Conservation (phyloP, 2,329 filamentous ascomycete species). For the Alternaria longipes region DNA sequence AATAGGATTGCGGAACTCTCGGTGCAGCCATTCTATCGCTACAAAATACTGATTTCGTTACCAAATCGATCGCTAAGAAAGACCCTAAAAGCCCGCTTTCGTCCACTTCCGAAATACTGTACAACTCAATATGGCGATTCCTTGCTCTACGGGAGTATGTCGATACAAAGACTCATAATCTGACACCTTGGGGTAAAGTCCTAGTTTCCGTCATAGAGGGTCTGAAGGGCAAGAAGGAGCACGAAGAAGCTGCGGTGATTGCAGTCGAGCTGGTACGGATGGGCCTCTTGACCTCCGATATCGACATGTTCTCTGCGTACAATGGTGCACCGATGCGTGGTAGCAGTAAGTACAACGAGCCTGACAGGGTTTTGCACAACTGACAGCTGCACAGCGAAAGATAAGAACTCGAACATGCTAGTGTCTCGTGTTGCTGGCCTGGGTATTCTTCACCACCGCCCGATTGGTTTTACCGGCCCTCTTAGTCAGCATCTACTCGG, state of each 20-base stretch:
- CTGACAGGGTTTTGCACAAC: neutral
- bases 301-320: conserved; percentile 66
- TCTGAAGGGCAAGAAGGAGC: conserved; percentile 64
- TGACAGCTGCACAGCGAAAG: conserved; percentile 64
- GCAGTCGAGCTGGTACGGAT: conserved; percentile 86
- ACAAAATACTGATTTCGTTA: conserved; percentile 73
- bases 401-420: conserved; percentile 80
- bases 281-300: conserved; percentile 76
- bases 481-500: conserved; percentile 88
- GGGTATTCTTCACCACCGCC: conserved; percentile 80
- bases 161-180: conserved; percentile 73
- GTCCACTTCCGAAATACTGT: conserved; percentile 74
- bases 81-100: conserved; percentile 57
- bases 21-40: conserved; percentile 66
- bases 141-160: conserved; percentile 89
- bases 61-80: conserved; percentile 71
- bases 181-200: conserved; percentile 83
- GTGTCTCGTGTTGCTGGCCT: conserved; percentile 88
- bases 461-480: conserved; percentile 92
- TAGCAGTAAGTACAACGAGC: conserved; percentile 37
- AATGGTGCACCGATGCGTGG: conserved; percentile 68
- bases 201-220: conserved; percentile 74
- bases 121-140: conserved; percentile 87
- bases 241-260: conserved; percentile 82
- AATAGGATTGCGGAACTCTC: conserved; percentile 55